Percentiles rank a stretch among this genome's conserved stretches.
phyloP scores from a whole-genome alignment of 1,284 basidiomycete species.

The Pseudozyma sp. region DNA sequence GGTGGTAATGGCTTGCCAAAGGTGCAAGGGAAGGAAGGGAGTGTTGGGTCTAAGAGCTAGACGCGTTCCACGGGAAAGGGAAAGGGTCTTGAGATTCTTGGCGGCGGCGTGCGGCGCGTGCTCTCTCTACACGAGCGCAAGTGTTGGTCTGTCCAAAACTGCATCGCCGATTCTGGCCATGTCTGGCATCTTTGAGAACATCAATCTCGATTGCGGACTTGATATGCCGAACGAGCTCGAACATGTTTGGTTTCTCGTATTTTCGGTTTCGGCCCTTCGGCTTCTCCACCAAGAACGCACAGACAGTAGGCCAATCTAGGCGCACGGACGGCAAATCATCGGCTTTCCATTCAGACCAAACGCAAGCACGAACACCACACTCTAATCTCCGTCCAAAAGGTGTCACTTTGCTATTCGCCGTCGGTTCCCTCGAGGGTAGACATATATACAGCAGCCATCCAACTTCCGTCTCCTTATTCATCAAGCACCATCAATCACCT shows the following conservation, averaged over 20 bases:
- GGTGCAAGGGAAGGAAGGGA: too few species aligned
- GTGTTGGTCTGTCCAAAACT: too few species aligned
- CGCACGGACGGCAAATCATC: conserved; percentile 8
- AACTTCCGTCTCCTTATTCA: background rate
- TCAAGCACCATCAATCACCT: background rate
- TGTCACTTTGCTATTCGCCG: background rate
- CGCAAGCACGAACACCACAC: background rate
- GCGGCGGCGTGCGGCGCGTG: too few species aligned
- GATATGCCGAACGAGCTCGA: too few species aligned
- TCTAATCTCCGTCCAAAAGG: background rate
- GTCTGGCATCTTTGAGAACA: too few species aligned
- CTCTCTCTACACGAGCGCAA: too few species aligned
- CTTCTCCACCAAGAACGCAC: conserved; percentile 2
- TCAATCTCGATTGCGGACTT: too few species aligned
- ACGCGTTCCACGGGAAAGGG: background rate
- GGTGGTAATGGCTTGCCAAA: background rate
- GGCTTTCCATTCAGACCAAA: conserved; percentile 9
- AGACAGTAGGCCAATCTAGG: background rate
- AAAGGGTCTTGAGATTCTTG: background rate
- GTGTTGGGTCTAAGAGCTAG: too few species aligned
- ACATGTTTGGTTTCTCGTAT: too few species aligned
- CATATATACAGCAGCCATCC: conserved; percentile 9
- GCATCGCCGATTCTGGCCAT: too few species aligned
- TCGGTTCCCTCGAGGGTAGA: background rate
- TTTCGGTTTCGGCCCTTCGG: too few species aligned